A percentile compares a stretch with the other conserved stretches of the same genome.
phyloP scores from a whole-genome alignment of 2,329 filamentous ascomycete species.

The Nakataea oryzae region DNA sequence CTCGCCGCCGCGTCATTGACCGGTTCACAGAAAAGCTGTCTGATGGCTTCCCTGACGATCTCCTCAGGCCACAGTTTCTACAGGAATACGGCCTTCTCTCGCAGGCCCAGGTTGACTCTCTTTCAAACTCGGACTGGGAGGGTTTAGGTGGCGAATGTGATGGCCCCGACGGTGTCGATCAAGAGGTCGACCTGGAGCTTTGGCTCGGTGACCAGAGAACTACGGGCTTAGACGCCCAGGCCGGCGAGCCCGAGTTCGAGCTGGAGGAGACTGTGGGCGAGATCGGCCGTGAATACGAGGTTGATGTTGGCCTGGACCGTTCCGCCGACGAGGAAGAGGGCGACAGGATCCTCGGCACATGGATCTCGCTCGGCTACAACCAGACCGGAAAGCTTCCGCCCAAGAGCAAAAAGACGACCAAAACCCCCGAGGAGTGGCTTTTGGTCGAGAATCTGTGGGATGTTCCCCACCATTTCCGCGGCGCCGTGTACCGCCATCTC shows the following conservation, averaged over 20 bases:
- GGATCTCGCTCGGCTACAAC: slow-evolving; percentile 28
- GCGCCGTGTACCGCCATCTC: slow-evolving; percentile 56
- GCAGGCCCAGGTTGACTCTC: slow-evolving; percentile 49
- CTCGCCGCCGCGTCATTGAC: slow-evolving; percentile 15
- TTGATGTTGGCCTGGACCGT: slow-evolving; percentile 27
- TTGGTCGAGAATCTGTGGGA: slow-evolving; percentile 44
- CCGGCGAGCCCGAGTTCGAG: slow-evolving; percentile 22
- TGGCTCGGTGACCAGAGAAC: slow-evolving; percentile 47
- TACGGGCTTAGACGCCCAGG: slow-evolving; percentile 14
- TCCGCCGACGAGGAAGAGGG: slow-evolving; percentile 22
- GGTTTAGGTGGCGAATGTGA: neutral
- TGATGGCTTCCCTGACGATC: slow-evolving; percentile 24
- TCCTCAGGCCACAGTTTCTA: slow-evolving; percentile 46
- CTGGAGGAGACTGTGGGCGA: slow-evolving; percentile 45
- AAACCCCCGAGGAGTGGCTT: slow-evolving; percentile 4
- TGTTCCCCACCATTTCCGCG: slow-evolving; percentile 44
- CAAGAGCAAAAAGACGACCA: slow-evolving; percentile 8
- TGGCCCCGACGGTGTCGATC: slow-evolving; percentile 4
- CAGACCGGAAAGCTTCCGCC: slow-evolving; percentile 22
- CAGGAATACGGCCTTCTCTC: slow-evolving; percentile 47
- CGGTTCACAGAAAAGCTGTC: slow-evolving; percentile 30
- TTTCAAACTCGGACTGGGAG: slow-evolving; percentile 37
- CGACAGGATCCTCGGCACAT: slow-evolving; percentile 32
- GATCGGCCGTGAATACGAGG: slow-evolving; percentile 29
- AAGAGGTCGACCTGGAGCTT: slow-evolving; percentile 14